Base-by-base conservation (phyloP, 805 yeast genomes). In the Candida easanensis region DNA sequence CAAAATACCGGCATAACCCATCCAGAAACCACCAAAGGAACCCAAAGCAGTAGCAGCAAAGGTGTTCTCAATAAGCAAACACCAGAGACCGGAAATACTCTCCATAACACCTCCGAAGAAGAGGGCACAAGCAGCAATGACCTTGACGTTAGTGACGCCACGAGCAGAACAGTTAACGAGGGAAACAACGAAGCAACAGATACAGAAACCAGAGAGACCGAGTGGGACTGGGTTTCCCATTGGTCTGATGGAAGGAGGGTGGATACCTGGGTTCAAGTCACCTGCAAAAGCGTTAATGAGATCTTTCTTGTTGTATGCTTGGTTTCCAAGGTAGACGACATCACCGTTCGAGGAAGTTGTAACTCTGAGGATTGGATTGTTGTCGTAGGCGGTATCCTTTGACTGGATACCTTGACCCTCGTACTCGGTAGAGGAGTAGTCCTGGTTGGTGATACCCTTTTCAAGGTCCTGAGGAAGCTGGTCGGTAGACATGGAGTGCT, bases 151-250 rank as follows among this genome's bases (percentile, higher is more conserved):
- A 6, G 71, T 65, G 35, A 81, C 84, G 39, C 88, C 86, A 69
- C 84, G 77, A 11, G 86, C 88, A 33, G 75, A 78, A 25, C 77
- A 74, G 58, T 83, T 83, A 43, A 77, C 68, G 53, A 84, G 57
- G 3, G 86, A 78, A 32, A 84, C 69, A 22, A 82, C 84, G 60
- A 84, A 77, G 34, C 66, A 61, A 18, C 69, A 68, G 39, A 66
- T 58, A 14, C 88, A 86, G 63, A 84, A 84, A 20, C 84, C 86
- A 22, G 80, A 76, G 45, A 84, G 66, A 14, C 90, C 91, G 49
- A 84, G 66, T 18, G 90, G 90, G 36, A 84, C 85, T 20, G 91
- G 90, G 55, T 84, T 84, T 45, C 83, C 90, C 66, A 76, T 71
- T 48, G 72, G 71, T 54, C 79, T 73, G 38, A 62, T 57, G 5